Percentiles rank a stretch among this genome's conserved stretches.
Conservation (phyloP, 129 eudicot genomes). For the Escallonia herrerae region DNA sequence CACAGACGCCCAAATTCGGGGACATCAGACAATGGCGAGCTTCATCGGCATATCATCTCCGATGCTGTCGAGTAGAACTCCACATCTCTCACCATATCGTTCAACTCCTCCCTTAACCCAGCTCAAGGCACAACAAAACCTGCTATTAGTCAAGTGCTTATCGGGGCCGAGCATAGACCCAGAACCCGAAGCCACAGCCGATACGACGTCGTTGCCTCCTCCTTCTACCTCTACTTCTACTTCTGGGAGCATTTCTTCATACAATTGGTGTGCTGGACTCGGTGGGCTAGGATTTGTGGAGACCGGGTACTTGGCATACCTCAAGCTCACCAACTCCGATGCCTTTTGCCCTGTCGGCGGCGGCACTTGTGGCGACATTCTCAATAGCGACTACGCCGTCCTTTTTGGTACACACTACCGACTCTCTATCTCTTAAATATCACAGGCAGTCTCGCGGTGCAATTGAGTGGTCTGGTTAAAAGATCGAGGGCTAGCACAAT, state of each 20-base stretch:
- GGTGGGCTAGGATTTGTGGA: slow-evolving; percentile 84
- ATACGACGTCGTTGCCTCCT: slow-evolving; percentile 12
- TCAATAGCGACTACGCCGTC: slow-evolving; percentile 67
- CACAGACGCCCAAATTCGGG: too few relatives aligned
- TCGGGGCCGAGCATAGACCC: slow-evolving; percentile 31
- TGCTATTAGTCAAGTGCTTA: slow-evolving; percentile 37
- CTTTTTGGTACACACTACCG: slow-evolving; percentile 51
- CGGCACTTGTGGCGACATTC: slow-evolving; percentile 63
- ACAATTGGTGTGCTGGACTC: slow-evolving; percentile 77
- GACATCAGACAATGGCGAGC: slow-evolving; percentile 27
- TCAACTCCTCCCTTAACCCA: slow-evolving; percentile 12
- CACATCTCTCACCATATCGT: slow-evolving; percentile 16
- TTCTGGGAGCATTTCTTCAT: slow-evolving; percentile 50
- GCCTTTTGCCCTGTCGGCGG: slow-evolving; percentile 84
- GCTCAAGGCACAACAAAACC: slow-evolving; percentile 39
- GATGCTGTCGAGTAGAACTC: slow-evolving; percentile 2
- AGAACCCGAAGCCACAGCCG: slow-evolving; percentile 17
- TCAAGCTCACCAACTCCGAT: slow-evolving; percentile 63
- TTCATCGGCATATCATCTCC: slow-evolving; percentile 34
- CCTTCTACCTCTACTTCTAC: slow-evolving; percentile 13
- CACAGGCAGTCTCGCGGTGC: too few relatives aligned
- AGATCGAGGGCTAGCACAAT: too few relatives aligned
- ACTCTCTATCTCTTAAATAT: too few relatives aligned
- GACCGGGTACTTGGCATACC: slow-evolving; percentile 67
- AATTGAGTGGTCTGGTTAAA: too few relatives aligned